Evolutionary conservation across 495 filamentous ascomycete species (phyloP).

Genomic region (Lepraria neglecta): DNA sequence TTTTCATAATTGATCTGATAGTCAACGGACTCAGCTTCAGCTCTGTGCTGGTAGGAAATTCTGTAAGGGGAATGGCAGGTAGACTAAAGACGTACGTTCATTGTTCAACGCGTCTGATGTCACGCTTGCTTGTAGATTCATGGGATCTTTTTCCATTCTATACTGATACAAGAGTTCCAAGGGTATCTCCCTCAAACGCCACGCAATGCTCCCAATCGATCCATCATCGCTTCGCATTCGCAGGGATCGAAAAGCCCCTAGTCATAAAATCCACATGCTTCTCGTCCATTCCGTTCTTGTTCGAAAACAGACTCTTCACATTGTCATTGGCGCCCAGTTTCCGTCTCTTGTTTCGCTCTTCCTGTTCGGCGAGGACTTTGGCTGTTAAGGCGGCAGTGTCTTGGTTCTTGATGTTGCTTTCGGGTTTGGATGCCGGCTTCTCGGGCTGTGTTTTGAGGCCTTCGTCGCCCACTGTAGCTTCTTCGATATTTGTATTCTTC

Average conservation of each 20-base stretch:
- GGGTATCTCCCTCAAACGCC: no score
- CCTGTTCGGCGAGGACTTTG: constrained; percentile 78
- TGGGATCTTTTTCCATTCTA: no score
- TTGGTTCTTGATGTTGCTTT: constrained; percentile 71
- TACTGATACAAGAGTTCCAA: no score
- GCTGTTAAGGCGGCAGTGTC: constrained; percentile 78
- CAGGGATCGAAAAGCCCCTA: constrained; percentile 61
- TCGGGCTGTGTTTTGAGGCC: constrained; percentile 14
- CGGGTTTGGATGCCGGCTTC: constrained; percentile 16
- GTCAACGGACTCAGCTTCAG: no score
- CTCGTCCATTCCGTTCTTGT: constrained; percentile 43
- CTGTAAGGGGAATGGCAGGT: no score
- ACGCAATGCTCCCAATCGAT: not conserved
- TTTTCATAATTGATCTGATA: no score
- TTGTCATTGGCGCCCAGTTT: constrained; percentile 65
- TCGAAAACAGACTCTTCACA: constrained; percentile 62
- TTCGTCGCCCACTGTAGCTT: constrained; percentile 30
- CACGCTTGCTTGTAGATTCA: no score
- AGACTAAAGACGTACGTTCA: no score
- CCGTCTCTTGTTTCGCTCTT: constrained; percentile 69
- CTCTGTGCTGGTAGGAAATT: no score
- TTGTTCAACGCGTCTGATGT: no score
- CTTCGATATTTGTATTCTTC: constrained; percentile 26
- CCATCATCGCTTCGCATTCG: constrained; percentile 28
- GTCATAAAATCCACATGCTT: constrained; percentile 72